Base-by-base conservation (phyloP, 768 basidiomycete species). In the Jaapia argillacea region DNA sequence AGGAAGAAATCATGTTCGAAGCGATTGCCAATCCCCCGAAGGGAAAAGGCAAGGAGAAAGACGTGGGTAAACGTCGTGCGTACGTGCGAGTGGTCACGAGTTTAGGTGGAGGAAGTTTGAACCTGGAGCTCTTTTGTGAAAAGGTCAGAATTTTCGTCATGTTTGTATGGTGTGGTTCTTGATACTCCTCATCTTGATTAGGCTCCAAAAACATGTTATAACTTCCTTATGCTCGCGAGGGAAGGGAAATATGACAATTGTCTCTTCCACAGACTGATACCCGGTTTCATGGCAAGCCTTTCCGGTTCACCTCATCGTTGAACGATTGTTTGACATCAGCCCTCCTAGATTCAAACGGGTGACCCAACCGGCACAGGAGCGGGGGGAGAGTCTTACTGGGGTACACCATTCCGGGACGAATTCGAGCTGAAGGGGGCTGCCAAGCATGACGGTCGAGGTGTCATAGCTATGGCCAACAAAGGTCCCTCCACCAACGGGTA, bases 141-240 rank as follows among this genome's bases (percentile, higher is more conserved):
- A 90, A 90, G 68, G 89, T 84, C 20, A 21, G 58, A 2, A 40
- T 27, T 16, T 24, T 18, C 36, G 25, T 25, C 0, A 18, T 14
- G 20, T 26, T 50, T 27, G 42, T 37, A 41, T n/a, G n/a, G n/a
- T n/a, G n/a, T n/a, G n/a, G n/a, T n/a, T n/a, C n/a, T n/a, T n/a
- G n/a, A n/a, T n/a, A n/a, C n/a, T n/a, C n/a, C n/a, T n/a, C n/a
- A n/a, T n/a, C n/a, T n/a, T n/a, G n/a, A 28, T 26, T 27, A 92
- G 88, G 96, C 94, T 6, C 96, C 96, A 0, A 93, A 96, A 64
- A 97, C 96, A 1, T 97, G 93, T 53, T 99, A 99, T 61, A 99
- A 99, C 59, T 99, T 97, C 62, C 65, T 99, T 23, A 88, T 88
- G 82, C 75, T 99, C 5, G 93, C 96, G 0, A 77, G 80, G 48